phyloP scores from a whole-genome alignment of 177 flowering plant genomes.

The Vitis hybrid region DNA sequence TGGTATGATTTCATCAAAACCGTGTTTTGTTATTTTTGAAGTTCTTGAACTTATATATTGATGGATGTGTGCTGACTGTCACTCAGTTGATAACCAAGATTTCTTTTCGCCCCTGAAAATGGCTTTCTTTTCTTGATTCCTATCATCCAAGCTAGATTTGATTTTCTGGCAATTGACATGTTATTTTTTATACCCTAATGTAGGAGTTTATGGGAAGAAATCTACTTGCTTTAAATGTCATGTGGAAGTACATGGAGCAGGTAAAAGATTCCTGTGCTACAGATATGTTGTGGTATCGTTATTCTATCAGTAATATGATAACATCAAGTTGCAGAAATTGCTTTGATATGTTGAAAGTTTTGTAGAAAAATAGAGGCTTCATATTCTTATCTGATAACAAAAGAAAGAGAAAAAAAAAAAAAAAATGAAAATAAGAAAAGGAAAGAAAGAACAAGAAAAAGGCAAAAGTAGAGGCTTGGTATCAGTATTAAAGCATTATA shows the following conservation, averaged over 20 bases:
- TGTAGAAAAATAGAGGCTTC: no score
- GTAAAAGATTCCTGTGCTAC: conserved; percentile 33
- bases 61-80: no score
- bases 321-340: background rate
- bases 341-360: background rate
- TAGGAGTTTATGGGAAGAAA: conserved; percentile 98
- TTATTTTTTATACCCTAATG: conserved; percentile 11
- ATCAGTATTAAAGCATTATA: no score
- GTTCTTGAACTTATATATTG: no score
- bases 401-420: no score
- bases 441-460: no score
- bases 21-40: no score
- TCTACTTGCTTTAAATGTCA: conserved; percentile 93
- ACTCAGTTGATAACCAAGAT: background rate
- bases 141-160: background rate
- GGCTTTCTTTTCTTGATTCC: background rate
- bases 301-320: no score
- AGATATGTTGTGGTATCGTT: background rate
- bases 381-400: no score
- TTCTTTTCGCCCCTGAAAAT: background rate
- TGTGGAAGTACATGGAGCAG: conserved; percentile 99
- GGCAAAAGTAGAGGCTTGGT: no score
- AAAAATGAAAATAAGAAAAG: no score
- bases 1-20: no score
- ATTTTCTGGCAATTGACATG: background rate